Conservation (phyloP, 2,329 filamentous ascomycete genomes). For the Colletotrichum cuscutae region DNA sequence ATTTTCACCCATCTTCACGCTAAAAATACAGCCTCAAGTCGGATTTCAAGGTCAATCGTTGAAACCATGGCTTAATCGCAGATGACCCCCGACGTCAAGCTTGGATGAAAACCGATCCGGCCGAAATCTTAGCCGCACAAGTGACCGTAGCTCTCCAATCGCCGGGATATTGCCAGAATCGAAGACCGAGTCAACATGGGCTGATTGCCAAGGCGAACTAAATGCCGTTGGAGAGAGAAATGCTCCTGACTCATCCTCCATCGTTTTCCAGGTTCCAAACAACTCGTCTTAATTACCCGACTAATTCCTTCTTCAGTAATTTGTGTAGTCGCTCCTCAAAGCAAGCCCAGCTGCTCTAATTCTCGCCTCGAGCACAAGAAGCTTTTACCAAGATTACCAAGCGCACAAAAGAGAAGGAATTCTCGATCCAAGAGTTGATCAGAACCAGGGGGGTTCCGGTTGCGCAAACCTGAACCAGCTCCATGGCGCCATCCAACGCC, state of each 20-base stretch:
- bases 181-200: constrained; percentile 27
- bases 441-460: neutral
- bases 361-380: too few species aligned
- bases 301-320: neutral
- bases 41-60: neutral
- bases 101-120: neutral
- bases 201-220: constrained; percentile 27
- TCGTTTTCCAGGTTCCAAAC: too few species aligned
- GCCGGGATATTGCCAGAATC: neutral
- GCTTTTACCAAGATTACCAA: neutral
- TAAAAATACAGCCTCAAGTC: neutral
- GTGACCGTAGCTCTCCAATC: neutral
- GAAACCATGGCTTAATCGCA: neutral
- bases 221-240: neutral
- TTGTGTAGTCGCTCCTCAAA: too few species aligned
- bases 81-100: neutral
- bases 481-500: neutral
- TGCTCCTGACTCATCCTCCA: neutral
- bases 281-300: too few species aligned
- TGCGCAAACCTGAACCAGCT: neutral
- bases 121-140: neutral
- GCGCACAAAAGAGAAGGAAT: neutral
- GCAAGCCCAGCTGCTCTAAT: neutral
- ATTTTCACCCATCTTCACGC: neutral
- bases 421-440: neutral